These are phyloP conservation scores for Saturnispora mendoncae DNA, from an alignment of 805 yeast genomes.

Conservation along the genomic window DNA sequence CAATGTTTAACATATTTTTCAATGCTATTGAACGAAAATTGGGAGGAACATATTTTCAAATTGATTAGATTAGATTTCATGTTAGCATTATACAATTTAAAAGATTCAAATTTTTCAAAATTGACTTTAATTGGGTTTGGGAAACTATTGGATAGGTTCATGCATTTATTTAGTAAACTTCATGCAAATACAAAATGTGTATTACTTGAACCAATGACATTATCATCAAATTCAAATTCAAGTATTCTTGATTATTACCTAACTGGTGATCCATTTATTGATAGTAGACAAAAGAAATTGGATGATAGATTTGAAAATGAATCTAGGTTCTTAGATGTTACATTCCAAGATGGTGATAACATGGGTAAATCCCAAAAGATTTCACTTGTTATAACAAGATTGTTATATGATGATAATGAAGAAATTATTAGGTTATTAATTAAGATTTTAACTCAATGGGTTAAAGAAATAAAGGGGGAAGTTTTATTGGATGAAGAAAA, in stretches of 20 bases:
- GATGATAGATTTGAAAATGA: conserved; percentile 13
- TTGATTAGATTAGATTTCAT: conserved; percentile 70
- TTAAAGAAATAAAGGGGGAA: conserved; percentile 8
- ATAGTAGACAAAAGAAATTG: conserved; percentile 29
- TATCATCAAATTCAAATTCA: conserved; percentile 39
- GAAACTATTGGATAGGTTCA: conserved; percentile 55
- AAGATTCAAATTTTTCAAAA: conserved; percentile 40
- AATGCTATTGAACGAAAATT: conserved; percentile 42
- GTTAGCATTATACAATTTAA: conserved; percentile 42
- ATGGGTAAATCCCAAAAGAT: conserved; percentile 16
- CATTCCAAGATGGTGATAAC: conserved; percentile 16
- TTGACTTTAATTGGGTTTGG: conserved; percentile 51
- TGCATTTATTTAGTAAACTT: conserved; percentile 46
- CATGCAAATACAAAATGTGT: conserved; percentile 44
- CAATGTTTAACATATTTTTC: conserved; percentile 63
- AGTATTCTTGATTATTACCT: conserved; percentile 44
- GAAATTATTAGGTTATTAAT: conserved; percentile 37
- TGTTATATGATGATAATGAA: conserved; percentile 37
- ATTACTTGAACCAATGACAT: conserved; percentile 56
- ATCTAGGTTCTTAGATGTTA: conserved; percentile 14
- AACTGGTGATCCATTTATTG: conserved; percentile 43
- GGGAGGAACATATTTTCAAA: conserved; percentile 44
- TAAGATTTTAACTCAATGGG: conserved; percentile 16
- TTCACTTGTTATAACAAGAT: conserved; percentile 18
- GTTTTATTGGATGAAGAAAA: neutral